phyloP scores from a whole-genome alignment of 2,329 filamentous ascomycete species.

The Nemania bipapillata region DNA sequence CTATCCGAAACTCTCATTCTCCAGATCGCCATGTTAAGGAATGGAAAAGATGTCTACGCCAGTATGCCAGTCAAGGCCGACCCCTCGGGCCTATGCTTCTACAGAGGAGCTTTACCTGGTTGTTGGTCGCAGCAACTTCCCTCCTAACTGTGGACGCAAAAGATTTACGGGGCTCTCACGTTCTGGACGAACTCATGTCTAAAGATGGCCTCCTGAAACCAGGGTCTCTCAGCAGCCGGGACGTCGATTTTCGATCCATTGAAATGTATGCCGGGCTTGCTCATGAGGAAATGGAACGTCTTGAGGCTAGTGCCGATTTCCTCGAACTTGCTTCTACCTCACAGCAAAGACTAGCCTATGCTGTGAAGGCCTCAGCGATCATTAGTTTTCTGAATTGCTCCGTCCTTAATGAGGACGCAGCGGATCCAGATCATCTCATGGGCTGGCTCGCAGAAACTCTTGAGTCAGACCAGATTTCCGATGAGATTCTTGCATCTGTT shows the following conservation, averaged over 20 bases:
- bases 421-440: conserved; percentile 81
- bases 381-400: conserved; percentile 87
- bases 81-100: conserved; percentile 92
- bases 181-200: conserved; percentile 78
- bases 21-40: conserved; percentile 75
- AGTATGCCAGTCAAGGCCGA: conserved; percentile 81
- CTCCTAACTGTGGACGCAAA: conserved; percentile 73
- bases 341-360: conserved; percentile 86
- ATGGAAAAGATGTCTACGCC: conserved; percentile 86
- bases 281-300: conserved; percentile 81
- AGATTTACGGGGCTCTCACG: conserved; percentile 68
- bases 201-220: conserved; percentile 62
- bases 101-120: conserved; percentile 86
- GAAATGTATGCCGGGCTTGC: conserved; percentile 77
- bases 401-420: conserved; percentile 81
- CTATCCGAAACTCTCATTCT: conserved; percentile 81
- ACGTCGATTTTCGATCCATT: conserved; percentile 66
- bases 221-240: conserved; percentile 55
- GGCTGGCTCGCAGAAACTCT: conserved; percentile 87
- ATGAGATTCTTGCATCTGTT: conserved; percentile 78
- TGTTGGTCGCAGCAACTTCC: conserved; percentile 82
- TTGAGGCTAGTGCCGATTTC: conserved; percentile 92
- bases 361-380: conserved; percentile 84
- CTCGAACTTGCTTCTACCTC: conserved; percentile 84
- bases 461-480: conserved; percentile 82